phyloP scores from a whole-genome alignment of 1,284 basidiomycete genomes.

The Puccinia coronata region DNA sequence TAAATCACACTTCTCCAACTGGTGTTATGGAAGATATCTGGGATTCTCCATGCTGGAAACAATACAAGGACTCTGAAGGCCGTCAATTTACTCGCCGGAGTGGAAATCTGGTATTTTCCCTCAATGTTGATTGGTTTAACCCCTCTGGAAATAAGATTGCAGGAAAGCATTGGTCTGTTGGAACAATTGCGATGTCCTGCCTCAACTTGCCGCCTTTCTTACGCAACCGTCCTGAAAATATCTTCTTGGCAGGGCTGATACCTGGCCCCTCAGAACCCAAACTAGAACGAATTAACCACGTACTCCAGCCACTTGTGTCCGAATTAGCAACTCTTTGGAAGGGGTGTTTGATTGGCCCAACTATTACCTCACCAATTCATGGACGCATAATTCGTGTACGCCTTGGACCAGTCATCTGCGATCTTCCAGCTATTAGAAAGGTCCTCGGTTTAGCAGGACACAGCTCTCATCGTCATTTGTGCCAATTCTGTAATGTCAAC shows the following conservation, averaged over 20 bases:
- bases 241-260: conserved; percentile 34
- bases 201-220: conserved; percentile 22
- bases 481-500: conserved; percentile 7
- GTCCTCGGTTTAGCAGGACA: conserved; percentile 36
- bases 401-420: conserved; percentile 29
- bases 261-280: conserved; percentile 34
- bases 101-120: conserved; percentile 11
- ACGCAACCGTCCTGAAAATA: conserved; percentile 11
- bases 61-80: conserved; percentile 10
- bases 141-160: conserved; percentile 18
- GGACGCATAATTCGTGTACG: conserved; percentile 22
- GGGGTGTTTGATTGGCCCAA: neutral
- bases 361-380: neutral
- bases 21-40: conserved; percentile 16
- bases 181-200: conserved; percentile 17
- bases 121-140: conserved; percentile 45
- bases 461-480: neutral
- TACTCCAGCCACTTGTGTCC: conserved; percentile 57
- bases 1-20: neutral
- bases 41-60: conserved; percentile 2
- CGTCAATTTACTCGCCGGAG: neutral
- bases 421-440: conserved; percentile 39
- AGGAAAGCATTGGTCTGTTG: conserved; percentile 24
- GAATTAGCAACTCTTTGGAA: conserved; percentile 4
- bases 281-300: conserved; percentile 50